These are phyloP conservation scores for Rosa lucieae DNA, from an alignment of 306 rosid genomes.

Conservation along the genomic window DNA sequence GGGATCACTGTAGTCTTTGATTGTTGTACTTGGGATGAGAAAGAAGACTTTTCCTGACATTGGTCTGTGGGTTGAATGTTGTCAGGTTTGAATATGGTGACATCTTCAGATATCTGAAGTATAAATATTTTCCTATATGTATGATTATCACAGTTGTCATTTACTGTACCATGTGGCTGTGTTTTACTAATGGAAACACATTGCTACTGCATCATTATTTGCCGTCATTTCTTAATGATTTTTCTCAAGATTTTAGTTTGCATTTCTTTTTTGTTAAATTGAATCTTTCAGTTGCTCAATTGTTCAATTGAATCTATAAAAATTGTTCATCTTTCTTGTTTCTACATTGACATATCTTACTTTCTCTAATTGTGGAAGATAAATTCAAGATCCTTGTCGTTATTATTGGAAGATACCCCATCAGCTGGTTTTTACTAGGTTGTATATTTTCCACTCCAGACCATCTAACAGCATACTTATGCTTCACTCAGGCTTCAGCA, in stretches of 20 bases:
- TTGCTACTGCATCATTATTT: not conserved
- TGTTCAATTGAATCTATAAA: not conserved
- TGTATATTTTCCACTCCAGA: too few species aligned
- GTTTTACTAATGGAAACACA: slow-evolving; percentile 11
- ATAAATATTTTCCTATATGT: not conserved
- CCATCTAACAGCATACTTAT: too few species aligned
- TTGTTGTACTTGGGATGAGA: not conserved
- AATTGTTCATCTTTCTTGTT: too few species aligned
- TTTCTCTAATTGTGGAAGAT: too few species aligned
- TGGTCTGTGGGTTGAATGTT: slow-evolving; percentile 10
- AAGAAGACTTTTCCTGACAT: not conserved
- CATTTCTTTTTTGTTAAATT: slow-evolving; percentile 1
- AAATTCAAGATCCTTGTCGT: too few species aligned
- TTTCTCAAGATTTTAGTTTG: not conserved
- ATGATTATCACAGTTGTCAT: not conserved
- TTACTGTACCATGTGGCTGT: not conserved
- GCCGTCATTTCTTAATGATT: not conserved
- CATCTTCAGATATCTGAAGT: not conserved
- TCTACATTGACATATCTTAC: too few species aligned
- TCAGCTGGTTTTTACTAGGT: too few species aligned
- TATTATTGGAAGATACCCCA: too few species aligned
- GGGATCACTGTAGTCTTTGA: not conserved
- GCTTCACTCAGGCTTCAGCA: too few species aligned
- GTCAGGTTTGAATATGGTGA: slow-evolving; percentile 11
- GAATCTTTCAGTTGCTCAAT: not conserved